Base-by-base conservation (phyloP, 148 eudicot species). In the Rhododendron vialii region DNA sequence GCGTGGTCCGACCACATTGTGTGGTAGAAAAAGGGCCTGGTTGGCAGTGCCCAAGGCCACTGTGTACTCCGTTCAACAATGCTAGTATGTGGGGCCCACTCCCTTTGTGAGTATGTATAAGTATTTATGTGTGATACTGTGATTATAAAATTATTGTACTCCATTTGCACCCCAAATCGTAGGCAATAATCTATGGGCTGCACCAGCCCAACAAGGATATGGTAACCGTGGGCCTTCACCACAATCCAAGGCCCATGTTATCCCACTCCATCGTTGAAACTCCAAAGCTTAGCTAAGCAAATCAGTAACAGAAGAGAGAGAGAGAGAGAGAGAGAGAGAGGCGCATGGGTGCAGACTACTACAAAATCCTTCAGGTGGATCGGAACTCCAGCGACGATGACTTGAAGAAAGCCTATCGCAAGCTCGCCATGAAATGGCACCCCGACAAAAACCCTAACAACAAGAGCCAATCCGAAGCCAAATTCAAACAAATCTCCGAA, bases 381-480 rank as follows among this genome's bases (percentile, higher is more conserved):
- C 87, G 93, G 36, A 90, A 48, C 55, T 92, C 95, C 17, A 94
- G 86, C 55, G 95, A 93, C 4, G 98, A 92, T 80, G 95, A 93
- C 88, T 88, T 92, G 80, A 92, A 92, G 80, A 92, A 92, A 77
- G 93, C 97, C 7, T 94, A 94, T 57, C 91, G 94, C 0, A 94
- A 92, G 82, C 92, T 94, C 33, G 96, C 95, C 71, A 94, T 94
- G 95, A 94, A 92, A 86, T 94, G 96, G 94, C 95, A 94, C 48
- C 96, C 96, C 4, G 96, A 94, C 80, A 94, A 94, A 78, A 92
- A 92, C 93, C 95, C 95, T 87, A 93, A 90, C 85, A 93, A 87
- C 90, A 94, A 94, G 78, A 91, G 89, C 77, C 92, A 91, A 13
- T 94, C 97, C 69, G 97, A 94, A 82, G 95, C 97, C 59, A 94